Percentiles rank a stretch among this genome's conserved stretches.
These are phyloP conservation scores for Pulveroboletus ravenelii DNA, from an alignment of 768 basidiomycete genomes.

Conservation along the genomic window DNA sequence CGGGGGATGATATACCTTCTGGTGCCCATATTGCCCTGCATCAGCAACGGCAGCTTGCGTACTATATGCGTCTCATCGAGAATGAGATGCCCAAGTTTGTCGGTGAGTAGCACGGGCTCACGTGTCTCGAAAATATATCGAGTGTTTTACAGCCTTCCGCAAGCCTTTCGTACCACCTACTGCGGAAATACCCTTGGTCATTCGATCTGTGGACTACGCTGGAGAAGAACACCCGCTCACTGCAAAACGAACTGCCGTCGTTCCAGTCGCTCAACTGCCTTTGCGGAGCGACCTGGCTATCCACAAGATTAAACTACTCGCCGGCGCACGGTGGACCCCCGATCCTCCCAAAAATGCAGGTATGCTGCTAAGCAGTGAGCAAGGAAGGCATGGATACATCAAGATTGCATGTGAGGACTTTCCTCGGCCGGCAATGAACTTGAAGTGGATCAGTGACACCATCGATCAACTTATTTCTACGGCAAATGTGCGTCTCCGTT, in stretches of 20 bases:
- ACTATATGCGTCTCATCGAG: conserved; percentile 82
- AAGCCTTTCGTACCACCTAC: conserved; percentile 74
- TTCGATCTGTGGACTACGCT: conserved; percentile 72
- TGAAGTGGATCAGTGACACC: conserved; percentile 90
- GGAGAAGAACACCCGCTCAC: conserved; percentile 72
- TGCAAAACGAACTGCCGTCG: conserved; percentile 68
- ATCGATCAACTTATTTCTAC: conserved; percentile 73
- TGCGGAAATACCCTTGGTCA: conserved; percentile 51
- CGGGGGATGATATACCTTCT: conserved; percentile 58
- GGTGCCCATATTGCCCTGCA: conserved; percentile 68
- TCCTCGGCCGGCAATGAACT: conserved; percentile 75
- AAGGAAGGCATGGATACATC: conserved; percentile 70
- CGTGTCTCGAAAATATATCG: conserved; percentile 5
- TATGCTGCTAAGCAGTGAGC: conserved; percentile 36
- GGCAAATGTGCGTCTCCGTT: conserved; percentile 67
- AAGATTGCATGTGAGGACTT: conserved; percentile 92
- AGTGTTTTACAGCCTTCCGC: conserved; percentile 57
- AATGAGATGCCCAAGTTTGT: conserved; percentile 85
- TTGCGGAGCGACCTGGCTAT: conserved; percentile 57
- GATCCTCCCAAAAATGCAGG: conserved; percentile 70
- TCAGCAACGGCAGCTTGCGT: conserved; percentile 67
- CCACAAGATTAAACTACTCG: conserved; percentile 84
- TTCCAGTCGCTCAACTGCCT: conserved; percentile 69
- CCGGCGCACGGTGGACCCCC: conserved; percentile 83
- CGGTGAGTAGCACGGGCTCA: conserved; percentile 44